These are phyloP conservation scores for Chrysochromulina parva DNA, from an alignment of 78 protist genomes.

Conservation along the genomic window DNA sequence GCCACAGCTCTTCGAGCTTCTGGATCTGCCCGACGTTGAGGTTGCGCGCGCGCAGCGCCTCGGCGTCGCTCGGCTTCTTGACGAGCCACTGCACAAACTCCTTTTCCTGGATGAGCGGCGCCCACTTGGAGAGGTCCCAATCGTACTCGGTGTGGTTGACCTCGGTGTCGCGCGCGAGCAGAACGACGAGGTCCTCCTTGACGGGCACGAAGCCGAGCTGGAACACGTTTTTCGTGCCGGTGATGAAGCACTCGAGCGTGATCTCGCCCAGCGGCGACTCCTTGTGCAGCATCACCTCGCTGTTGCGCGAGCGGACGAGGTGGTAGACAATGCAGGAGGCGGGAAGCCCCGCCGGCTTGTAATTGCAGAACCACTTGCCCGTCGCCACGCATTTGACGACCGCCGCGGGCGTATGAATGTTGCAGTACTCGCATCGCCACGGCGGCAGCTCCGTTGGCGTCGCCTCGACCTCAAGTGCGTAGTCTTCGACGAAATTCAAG, in stretches of 20 bases:
- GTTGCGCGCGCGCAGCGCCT: conserved; percentile 75
- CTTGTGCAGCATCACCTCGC: conserved; percentile 85
- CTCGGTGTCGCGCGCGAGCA: conserved; percentile 85
- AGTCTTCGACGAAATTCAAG: neutral
- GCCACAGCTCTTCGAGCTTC: conserved; percentile 95
- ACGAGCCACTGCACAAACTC: conserved; percentile 80
- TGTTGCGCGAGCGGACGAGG: conserved; percentile 90
- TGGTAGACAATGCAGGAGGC: conserved; percentile 90
- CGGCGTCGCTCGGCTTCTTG: conserved; percentile 78
- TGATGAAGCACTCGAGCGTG: conserved; percentile 95
- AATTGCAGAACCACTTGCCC: conserved; percentile 96
- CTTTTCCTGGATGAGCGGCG: conserved; percentile 87
- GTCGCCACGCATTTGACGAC: conserved; percentile 88
- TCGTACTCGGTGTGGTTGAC: conserved; percentile 53
- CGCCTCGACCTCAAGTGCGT: neutral
- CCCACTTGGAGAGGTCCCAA: conserved; percentile 95
- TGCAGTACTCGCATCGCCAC: conserved; percentile 77
- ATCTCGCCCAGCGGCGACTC: conserved; percentile 70
- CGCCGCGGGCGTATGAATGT: conserved; percentile 80
- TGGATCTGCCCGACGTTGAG: conserved; percentile 71
- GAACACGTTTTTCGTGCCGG: conserved; percentile 92
- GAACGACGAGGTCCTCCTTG: conserved; percentile 90
- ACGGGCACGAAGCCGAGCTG: conserved; percentile 96
- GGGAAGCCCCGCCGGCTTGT: conserved; percentile 6
- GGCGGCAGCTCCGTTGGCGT: conserved; percentile 15